These are phyloP conservation scores for Tylopilus cervinicoccineus DNA, from an alignment of 768 basidiomycete genomes.

Conservation along the genomic window DNA sequence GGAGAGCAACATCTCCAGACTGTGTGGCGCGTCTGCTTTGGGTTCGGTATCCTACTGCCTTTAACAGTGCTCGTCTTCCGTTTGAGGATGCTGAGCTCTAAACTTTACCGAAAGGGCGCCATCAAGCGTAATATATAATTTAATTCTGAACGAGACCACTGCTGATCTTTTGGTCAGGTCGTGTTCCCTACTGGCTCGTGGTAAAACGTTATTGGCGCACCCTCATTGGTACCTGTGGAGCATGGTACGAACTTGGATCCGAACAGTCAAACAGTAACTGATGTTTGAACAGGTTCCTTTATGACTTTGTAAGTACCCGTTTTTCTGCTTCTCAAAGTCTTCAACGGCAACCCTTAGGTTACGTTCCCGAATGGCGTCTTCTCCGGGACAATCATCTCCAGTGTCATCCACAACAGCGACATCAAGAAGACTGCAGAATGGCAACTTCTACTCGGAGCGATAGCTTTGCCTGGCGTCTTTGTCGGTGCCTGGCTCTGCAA, in stretches of 20 bases:
- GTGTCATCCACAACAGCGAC: conserved; percentile 52
- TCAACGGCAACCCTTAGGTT: conserved; percentile 36
- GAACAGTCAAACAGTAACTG: not conserved
- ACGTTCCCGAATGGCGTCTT: conserved; percentile 74
- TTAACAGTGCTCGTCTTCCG: conserved; percentile 70
- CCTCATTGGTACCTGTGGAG: conserved; percentile 68
- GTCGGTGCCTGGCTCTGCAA: conserved; percentile 49
- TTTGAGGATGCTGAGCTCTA: conserved; percentile 65
- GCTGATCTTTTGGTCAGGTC: conserved; percentile 32
- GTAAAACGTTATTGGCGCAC: conserved; percentile 62
- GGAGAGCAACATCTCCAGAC: conserved; percentile 58
- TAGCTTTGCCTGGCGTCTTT: conserved; percentile 61
- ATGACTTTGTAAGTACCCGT: conserved; percentile 50
- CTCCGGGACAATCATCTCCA: conserved; percentile 62
- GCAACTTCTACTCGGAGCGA: conserved; percentile 59
- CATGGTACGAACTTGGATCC: conserved; percentile 43
- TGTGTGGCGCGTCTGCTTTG: conserved; percentile 67
- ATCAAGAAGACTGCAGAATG: conserved; percentile 64
- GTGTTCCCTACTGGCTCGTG: conserved; percentile 59
- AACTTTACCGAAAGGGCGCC: conserved; percentile 58
- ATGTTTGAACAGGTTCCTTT: conserved; percentile 50
- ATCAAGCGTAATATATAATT: conserved; percentile 49
- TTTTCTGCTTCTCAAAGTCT: not conserved
- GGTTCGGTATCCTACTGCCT: conserved; percentile 58
- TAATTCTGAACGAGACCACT: not conserved